Base-by-base conservation (phyloP, 176 grass and related monocot species). In the Aegilops umbellulata region DNA sequence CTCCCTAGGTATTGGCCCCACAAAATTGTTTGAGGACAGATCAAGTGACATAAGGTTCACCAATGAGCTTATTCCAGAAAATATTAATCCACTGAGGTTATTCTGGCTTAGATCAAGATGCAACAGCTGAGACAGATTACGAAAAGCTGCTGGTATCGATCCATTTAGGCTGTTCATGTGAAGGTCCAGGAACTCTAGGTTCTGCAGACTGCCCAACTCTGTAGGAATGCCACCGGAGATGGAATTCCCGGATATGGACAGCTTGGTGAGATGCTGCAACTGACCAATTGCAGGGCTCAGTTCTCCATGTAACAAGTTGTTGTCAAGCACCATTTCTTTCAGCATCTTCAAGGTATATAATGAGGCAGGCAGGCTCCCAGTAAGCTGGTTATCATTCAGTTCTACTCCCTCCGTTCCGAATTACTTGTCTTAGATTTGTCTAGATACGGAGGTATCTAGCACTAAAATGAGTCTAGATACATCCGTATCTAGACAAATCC, bases 91-190 rank as follows among this genome's bases (percentile, higher is more conserved):
- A 9, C 53, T 89, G 35, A 98, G 83, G 36, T 74, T 73, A 78
- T 95, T 98, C 76, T 47, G 85, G 83, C 95, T 95, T 25, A 84
- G 78, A 73, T 98, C 95, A 26, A 98, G 83, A 86, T 95, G 87
- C 83, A 92, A 60, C 53, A 98, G 93, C 73, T 39, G 72, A 62
- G 89, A 90, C 49, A 98, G 85, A 70, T 95, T 98, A 46, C 83
- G 46, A 49, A 98, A 86, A 66, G 84, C 75, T 77, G 44, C 69
- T 57, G 95, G 91, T 79, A 98, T 89, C 1, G 78, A 44, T 36
- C 91, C 95, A 8, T 92, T 95, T 60, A 98, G 87, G 36, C 44
- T 42, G 19, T 95, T 98, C 32, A 72, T 44, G 68, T 90, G 81
- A 78, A 98, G 39, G 69, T 93, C 88, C 66, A 98, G 85, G 74